phyloP scores from a whole-genome alignment of 495 filamentous ascomycete genomes.

The Wilcoxina mikolae region DNA sequence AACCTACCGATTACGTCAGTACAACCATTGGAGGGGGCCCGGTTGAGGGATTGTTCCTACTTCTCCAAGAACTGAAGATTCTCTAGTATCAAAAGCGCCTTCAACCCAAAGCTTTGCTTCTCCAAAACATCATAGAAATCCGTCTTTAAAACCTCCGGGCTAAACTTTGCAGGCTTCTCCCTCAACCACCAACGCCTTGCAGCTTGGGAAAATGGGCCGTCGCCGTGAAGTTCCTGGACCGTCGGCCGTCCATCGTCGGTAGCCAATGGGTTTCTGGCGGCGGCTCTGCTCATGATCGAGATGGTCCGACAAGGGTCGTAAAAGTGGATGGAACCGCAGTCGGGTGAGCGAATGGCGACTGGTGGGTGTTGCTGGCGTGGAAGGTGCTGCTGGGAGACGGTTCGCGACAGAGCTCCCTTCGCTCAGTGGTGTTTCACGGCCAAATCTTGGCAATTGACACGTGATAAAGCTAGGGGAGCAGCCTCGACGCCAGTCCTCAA shows the following conservation, averaged over 20 bases:
- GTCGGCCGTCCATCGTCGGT: conserved; percentile 39
- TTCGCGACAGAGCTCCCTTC: not conserved
- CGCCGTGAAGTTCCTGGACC: conserved; percentile 56
- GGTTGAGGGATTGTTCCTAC: conserved; percentile 33
- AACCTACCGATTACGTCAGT: conserved; percentile 40
- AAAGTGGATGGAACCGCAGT: not conserved
- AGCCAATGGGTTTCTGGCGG: not conserved
- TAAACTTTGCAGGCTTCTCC: conserved; percentile 53
- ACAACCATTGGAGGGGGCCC: not conserved
- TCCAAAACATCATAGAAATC: conserved; percentile 88
- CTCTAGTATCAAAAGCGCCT: conserved; percentile 68
- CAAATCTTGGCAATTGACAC: too few species aligned
- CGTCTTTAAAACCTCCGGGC: conserved; percentile 68
- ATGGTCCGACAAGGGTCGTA: not conserved
- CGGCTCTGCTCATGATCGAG: conserved; percentile 3
- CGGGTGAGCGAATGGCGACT: not conserved
- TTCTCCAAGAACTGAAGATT: conserved; percentile 81
- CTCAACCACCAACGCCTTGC: conserved; percentile 78
- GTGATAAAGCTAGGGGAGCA: too few species aligned
- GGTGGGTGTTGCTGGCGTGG: not conserved
- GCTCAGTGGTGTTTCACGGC: too few species aligned
- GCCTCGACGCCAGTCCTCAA: too few species aligned
- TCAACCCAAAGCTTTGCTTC: conserved; percentile 59
- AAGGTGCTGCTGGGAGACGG: not conserved
- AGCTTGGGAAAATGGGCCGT: conserved; percentile 65